Conservation (phyloP, 176 grass and related monocot species). For the Melocanna baccifera region DNA sequence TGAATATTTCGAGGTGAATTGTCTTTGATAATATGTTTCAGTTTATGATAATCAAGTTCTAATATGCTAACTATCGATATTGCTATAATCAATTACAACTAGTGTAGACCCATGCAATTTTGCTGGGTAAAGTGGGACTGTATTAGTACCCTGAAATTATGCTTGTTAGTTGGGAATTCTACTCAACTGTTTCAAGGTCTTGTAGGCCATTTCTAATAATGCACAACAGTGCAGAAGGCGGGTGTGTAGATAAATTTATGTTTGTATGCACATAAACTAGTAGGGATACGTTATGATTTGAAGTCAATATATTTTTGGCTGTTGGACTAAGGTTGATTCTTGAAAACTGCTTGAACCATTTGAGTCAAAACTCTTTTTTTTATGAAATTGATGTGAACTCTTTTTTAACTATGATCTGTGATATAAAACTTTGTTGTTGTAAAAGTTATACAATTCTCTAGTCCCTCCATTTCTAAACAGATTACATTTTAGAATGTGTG, state of each 20-base stretch:
- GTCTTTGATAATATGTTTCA: not conserved
- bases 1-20: conserved; percentile 67
- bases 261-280: not conserved
- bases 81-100: not conserved
- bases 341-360: not conserved
- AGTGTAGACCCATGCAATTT: not conserved
- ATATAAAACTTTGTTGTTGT: not conserved
- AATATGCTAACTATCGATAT: not conserved
- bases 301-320: not conserved
- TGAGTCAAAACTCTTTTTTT: not conserved
- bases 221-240: not conserved
- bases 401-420: not conserved
- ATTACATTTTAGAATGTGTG: too few relatives aligned
- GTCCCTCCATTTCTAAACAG: not conserved
- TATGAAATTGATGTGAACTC: too few relatives aligned
- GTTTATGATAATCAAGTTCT: not conserved
- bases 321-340: not conserved
- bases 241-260: not conserved
- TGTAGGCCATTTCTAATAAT: not conserved
- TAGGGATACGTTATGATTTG: not conserved
- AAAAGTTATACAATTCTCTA: not conserved
- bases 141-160: not conserved
- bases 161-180: not conserved
- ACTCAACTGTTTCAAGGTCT: not conserved
- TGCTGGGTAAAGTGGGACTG: not conserved